phyloP scores from a whole-genome alignment of 208 protist species.

The Leishmania major region DNA sequence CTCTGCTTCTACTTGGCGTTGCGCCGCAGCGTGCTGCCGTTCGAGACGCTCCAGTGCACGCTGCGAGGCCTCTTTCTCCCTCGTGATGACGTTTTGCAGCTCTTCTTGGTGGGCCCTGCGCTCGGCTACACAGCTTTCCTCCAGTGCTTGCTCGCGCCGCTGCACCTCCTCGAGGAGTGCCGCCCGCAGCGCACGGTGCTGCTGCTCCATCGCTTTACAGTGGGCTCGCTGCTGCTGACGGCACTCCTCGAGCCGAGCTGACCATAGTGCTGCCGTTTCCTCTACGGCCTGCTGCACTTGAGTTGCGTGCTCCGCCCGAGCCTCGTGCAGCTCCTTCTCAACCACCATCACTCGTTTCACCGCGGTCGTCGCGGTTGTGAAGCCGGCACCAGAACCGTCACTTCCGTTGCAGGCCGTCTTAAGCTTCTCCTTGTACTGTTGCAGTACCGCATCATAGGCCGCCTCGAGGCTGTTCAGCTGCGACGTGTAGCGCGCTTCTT shows the following conservation, averaged over 20 bases:
- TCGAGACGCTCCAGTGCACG: conserved; percentile 16
- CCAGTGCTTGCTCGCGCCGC: conserved; percentile 28
- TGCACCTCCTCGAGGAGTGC: conserved; percentile 26
- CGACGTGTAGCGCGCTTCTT: conserved; percentile 6
- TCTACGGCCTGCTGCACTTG: conserved; percentile 20
- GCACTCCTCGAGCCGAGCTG: conserved; percentile 9
- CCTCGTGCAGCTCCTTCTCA: conserved; percentile 28
- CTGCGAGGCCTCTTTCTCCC: conserved; percentile 25
- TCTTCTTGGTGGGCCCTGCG: conserved; percentile 31
- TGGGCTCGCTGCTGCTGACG: conserved; percentile 12
- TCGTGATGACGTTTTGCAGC: conserved; percentile 20
- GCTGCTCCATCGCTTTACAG: conserved; percentile 21
- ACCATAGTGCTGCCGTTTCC: conserved; percentile 10
- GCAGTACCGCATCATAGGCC: conserved; percentile 13
- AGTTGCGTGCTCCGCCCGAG: conserved; percentile 9
- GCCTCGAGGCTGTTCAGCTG: conserved; percentile 13
- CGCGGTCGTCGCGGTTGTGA: neutral
- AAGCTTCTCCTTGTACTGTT: conserved; percentile 15
- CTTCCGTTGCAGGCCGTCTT: neutral
- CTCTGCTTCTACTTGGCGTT: neutral
- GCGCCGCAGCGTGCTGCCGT: conserved; percentile 2
- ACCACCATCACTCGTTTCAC: conserved; percentile 23
- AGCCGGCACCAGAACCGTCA: neutral
- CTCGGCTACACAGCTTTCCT: conserved; percentile 21
- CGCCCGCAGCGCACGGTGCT: conserved; percentile 26